A percentile compares a stretch with the other conserved stretches of the same genome.
Conservation (phyloP, 164 flowering plant species). For the Pachysandra terminalis region DNA sequence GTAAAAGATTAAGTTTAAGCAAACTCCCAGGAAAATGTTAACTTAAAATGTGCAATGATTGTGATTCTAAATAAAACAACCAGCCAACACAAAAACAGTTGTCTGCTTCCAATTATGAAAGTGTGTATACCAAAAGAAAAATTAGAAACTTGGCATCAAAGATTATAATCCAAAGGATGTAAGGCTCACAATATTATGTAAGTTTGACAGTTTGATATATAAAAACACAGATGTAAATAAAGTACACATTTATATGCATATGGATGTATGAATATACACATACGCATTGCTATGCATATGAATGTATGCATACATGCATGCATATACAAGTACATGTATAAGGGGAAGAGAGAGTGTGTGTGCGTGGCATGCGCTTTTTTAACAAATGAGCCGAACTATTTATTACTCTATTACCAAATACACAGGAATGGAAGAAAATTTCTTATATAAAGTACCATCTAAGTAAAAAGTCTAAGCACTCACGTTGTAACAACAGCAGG, state of each 20-base stretch:
- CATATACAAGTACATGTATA: background rate
- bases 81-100: background rate
- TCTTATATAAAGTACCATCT: too few relatives aligned
- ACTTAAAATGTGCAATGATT: background rate
- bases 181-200: background rate
- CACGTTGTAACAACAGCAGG: constrained; percentile 99
- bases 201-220: background rate
- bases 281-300: background rate
- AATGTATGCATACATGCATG: background rate
- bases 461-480: constrained; percentile 24
- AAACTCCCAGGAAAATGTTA: background rate
- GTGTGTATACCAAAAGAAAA: background rate
- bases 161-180: background rate
- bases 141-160: background rate
- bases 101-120: background rate
- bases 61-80: background rate
- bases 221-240: too few relatives aligned
- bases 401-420: background rate
- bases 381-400: background rate
- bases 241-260: too few relatives aligned
- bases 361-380: background rate
- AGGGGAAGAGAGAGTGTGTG: too few relatives aligned
- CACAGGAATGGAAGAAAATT: background rate
- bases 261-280: too few relatives aligned
- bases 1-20: background rate